Evolutionary conservation across 2,329 filamentous ascomycete species (phyloP), one percentile per base, ranked within the genome.

Genomic region (Curvularia eragrostidis): DNA sequence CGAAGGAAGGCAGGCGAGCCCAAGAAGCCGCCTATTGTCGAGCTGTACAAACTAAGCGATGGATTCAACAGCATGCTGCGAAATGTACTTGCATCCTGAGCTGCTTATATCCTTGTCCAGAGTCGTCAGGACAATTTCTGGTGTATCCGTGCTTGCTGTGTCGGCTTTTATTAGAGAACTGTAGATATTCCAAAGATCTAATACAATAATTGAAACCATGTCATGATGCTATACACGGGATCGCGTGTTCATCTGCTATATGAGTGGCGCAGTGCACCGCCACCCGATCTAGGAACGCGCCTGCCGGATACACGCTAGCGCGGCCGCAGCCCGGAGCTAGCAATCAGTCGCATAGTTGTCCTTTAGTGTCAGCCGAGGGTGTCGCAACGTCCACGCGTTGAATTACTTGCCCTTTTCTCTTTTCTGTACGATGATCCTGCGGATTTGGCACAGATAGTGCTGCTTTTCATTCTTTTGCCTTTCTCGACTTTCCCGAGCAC

Each of bases 11-110:
- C 93, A 1, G 93, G 93, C 30, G 92, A 97, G 79, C 93, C 93
- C 1, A 81, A 83, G 51, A 97, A 97, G 79, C 93, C 93, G 3
- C 78, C 82, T 1, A 86, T 97, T n/a, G 81, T 78, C 23, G 93
- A 97, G 80, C 85, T 97, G 50, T 83, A 91, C 71, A 93, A 93
- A 75, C 78, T 97, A 71, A 87, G 86, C 67, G 90, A 91, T 4
- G 88, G 89, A 61, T 97, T 97, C 76, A 77, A 94, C 73, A 81
- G 85, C 49, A 95, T 96, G 90, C 78, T 97, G 71, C 86, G 93
- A 67, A 84, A 87, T 69, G 91, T 96, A 39, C 81, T 97, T 70
- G 91, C 92, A 12, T 64, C 72, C 50, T 77, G 74, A 60, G 46
- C n/a, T 41, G 26, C 32, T 52, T 21, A 38, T 24, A n/a, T 7